A percentile compares a stretch with the other conserved stretches of the same genome.
Evolutionary conservation across 1,139 yeast species (phyloP).

Genomic region (Debaryomyces subglobosus): DNA sequence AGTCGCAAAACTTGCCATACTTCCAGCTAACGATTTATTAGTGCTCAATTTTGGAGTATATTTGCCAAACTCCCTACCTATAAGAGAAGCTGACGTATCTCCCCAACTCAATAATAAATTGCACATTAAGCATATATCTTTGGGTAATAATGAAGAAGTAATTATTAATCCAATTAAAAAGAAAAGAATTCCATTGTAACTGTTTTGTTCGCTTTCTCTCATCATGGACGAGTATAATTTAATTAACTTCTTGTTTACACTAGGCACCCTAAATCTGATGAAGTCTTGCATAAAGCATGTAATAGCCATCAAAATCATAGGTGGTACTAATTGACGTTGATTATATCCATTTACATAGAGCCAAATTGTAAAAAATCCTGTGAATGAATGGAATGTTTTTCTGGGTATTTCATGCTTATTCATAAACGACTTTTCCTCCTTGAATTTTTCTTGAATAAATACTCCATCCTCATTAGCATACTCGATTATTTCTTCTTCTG

Average conservation of each 20-base stretch:
- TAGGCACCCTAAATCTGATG: conserved; percentile 62
- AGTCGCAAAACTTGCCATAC: conserved; percentile 77
- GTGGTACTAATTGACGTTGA: conserved; percentile 57
- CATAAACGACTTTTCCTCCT: conserved; percentile 32
- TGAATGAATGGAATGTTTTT: conserved; percentile 82
- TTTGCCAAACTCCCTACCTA: conserved; percentile 84
- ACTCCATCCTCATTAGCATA: background rate
- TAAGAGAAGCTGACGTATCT: conserved; percentile 94
- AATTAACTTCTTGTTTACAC: conserved; percentile 67
- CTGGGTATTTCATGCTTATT: conserved; percentile 88
- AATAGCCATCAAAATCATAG: conserved; percentile 56
- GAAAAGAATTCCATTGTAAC: conserved; percentile 83
- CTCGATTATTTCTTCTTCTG: background rate
- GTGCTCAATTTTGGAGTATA: conserved; percentile 76
- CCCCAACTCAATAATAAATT: conserved; percentile 90
- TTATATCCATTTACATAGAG: conserved; percentile 67
- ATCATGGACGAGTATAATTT: conserved; percentile 73
- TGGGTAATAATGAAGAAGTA: conserved; percentile 71
- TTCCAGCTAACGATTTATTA: conserved; percentile 86
- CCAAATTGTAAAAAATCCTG: conserved; percentile 78
- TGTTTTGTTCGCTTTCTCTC: conserved; percentile 74
- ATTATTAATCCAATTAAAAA: conserved; percentile 76
- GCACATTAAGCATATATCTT: conserved; percentile 79
- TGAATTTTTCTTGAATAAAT: background rate
- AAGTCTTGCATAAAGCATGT: conserved; percentile 66